phyloP scores from a whole-genome alignment of 768 basidiomycete genomes.

The Multifurca ochricompacta region DNA sequence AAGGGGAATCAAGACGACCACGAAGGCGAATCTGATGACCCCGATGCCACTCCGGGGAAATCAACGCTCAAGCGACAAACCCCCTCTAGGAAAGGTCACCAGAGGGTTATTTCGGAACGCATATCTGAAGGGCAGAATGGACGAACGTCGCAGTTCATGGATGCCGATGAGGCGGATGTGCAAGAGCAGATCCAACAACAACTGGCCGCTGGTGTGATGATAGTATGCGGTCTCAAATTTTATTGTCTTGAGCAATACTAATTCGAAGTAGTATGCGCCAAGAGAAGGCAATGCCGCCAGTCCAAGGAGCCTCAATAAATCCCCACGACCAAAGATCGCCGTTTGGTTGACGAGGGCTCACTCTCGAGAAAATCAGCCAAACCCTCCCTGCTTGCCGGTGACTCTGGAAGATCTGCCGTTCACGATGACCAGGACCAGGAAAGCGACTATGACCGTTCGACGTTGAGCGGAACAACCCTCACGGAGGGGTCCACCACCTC shows the following conservation, averaged over 20 bases:
- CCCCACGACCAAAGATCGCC: constrained; percentile 47
- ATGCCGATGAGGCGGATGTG: constrained; percentile 77
- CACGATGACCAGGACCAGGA: constrained; percentile 46
- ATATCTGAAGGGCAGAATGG: constrained; percentile 39
- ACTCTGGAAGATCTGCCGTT: constrained; percentile 28
- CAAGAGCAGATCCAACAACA: constrained; percentile 85
- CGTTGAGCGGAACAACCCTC: constrained; percentile 40
- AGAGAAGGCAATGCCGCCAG: constrained; percentile 52
- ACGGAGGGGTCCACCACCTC: constrained; percentile 45
- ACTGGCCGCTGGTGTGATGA: constrained; percentile 61
- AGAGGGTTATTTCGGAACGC: constrained; percentile 29
- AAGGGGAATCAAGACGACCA: constrained; percentile 32
- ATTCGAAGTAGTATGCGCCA: constrained; percentile 43
- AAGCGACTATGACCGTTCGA: constrained; percentile 45
- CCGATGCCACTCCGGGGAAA: constrained; percentile 53
- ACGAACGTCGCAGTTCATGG: constrained; percentile 78
- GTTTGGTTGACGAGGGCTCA: constrained; percentile 31
- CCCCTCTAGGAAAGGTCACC: constrained; percentile 29
- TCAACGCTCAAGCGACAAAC: constrained; percentile 35
- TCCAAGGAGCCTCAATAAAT: constrained; percentile 61
- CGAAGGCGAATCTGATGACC: constrained; percentile 41
- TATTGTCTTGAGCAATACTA: neutral
- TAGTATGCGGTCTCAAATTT: constrained; percentile 39
- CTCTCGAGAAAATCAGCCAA: constrained; percentile 34
- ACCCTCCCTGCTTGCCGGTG: constrained; percentile 35